A percentile compares a stretch with the other conserved stretches of the same genome.
These are phyloP conservation scores for Stenogyne calaminthoides DNA, from an alignment of 305 asterid genomes.

Conservation along the genomic window DNA sequence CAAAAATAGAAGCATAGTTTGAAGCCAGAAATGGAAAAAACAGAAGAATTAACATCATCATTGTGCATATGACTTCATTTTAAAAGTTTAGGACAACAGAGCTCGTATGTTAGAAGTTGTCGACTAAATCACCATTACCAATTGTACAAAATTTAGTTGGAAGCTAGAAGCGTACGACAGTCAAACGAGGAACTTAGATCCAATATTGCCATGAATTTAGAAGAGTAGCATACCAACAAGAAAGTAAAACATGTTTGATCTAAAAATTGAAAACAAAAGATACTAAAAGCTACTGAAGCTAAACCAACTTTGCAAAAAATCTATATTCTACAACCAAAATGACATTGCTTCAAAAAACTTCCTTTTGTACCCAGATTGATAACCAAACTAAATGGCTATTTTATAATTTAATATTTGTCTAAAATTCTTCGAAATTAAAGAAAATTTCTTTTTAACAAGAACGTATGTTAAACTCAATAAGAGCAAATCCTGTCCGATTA, in stretches of 20 bases:
- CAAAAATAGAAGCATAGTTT: constrained; percentile 7
- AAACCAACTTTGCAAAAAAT: constrained; percentile 24
- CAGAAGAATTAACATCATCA: constrained; percentile 5
- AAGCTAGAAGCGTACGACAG: too few species aligned
- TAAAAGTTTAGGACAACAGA: too few species aligned
- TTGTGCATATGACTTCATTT: not conserved
- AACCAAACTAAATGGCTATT: not conserved
- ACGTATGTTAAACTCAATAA: not conserved
- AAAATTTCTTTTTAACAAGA: not conserved
- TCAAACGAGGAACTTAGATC: too few species aligned
- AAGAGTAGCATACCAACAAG: not conserved
- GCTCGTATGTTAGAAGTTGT: too few species aligned
- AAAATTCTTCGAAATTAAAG: not conserved
- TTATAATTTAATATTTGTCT: not conserved
- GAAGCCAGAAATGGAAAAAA: not conserved
- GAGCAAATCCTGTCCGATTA: not conserved
- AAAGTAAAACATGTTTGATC: not conserved
- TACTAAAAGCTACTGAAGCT: constrained; percentile 33
- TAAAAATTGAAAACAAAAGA: constrained; percentile 27
- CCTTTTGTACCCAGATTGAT: not conserved
- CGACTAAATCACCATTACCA: too few species aligned
- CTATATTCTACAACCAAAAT: constrained; percentile 14
- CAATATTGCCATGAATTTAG: too few species aligned
- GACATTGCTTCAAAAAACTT: constrained; percentile 14
- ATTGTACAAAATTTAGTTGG: too few species aligned